Conservation (phyloP, 225 moss, liverwort and hornwort species). For the Marchantia polymorpha region DNA sequence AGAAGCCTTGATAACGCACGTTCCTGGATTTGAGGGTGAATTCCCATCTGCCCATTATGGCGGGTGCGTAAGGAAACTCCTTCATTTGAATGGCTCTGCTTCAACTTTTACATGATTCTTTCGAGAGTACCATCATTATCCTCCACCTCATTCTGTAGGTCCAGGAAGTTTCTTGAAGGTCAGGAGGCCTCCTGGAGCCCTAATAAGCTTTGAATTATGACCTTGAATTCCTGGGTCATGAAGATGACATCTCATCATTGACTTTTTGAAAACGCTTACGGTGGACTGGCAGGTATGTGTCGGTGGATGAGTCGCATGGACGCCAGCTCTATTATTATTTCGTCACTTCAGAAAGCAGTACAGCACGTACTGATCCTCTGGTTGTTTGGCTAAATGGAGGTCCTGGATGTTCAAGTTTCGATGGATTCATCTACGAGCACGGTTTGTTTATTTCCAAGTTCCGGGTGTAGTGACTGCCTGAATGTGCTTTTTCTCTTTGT, state of each 20-base stretch:
- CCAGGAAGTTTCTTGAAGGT: neutral
- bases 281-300: slow-evolving; percentile 54
- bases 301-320: slow-evolving; percentile 59
- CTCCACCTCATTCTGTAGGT: neutral
- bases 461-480: neutral
- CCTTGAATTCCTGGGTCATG: too few relatives aligned
- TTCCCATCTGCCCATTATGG: slow-evolving; percentile 48
- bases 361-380: slow-evolving; percentile 66
- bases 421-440: slow-evolving; percentile 94
- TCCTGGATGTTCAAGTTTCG: slow-evolving; percentile 95
- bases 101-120: neutral
- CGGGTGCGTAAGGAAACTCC: slow-evolving; percentile 32
- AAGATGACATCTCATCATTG: too few relatives aligned
- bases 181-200: neutral
- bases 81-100: neutral
- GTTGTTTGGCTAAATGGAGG: slow-evolving; percentile 96
- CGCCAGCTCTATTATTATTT: slow-evolving; percentile 85
- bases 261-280: too few relatives aligned
- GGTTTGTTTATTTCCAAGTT: slow-evolving; percentile 36
- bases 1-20: slow-evolving; percentile 28
- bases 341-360: slow-evolving; percentile 67
- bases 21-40: slow-evolving; percentile 41
- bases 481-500: too few relatives aligned
- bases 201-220: too few relatives aligned
- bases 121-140: neutral